Base-by-base conservation (phyloP, 768 basidiomycete genomes). In the Lactarius sp. region DNA sequence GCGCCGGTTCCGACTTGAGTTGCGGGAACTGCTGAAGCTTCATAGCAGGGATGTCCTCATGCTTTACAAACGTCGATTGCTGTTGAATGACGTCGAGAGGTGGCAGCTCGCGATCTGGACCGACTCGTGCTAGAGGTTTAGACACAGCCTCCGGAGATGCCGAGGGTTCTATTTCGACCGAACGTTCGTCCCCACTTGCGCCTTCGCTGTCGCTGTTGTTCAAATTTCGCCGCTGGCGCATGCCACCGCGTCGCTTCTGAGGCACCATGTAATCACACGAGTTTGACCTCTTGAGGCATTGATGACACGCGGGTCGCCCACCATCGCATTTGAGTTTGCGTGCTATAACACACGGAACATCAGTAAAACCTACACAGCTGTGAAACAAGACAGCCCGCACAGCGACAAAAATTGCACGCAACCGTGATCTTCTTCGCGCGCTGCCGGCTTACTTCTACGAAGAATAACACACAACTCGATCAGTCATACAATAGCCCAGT, bases 281-380 rank as follows among this genome's bases (percentile, higher is more conserved):
- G 69, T 91, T 85, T 52, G 82, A 82, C 54, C 91, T 84, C 74
- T 92, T 92, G 64, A 85, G 76, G 71, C 91, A 93, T 72, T 93
- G 91, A 52, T 83, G 79, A 71, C 91, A 93, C 14, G 90, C 87
- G 8, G 91, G 91, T 54, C 88, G 83, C 47, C 87, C 88, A 55
- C 91, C 91, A 70, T 93, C 91, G 73, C 91, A 93, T 78, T 92
- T 92, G 49, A 93, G 80, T 77, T 93, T 93, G 64, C 91, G 85
- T 55, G 90, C 91, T 92, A 74, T 57, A 65, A 13, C 20, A 68
- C 66, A 56, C 22, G 14, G 20, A 49, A 58, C 56, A 64, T 59
- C 44, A 70, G 70, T 58, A 70, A 68, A 69, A 57, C 55, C 60
- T 7, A 41, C 41, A 58, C 53, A 46, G 58, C 52, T 60, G 31